Conservation (phyloP, 78 protist species). For the Pelomyxa schiedti region DNA sequence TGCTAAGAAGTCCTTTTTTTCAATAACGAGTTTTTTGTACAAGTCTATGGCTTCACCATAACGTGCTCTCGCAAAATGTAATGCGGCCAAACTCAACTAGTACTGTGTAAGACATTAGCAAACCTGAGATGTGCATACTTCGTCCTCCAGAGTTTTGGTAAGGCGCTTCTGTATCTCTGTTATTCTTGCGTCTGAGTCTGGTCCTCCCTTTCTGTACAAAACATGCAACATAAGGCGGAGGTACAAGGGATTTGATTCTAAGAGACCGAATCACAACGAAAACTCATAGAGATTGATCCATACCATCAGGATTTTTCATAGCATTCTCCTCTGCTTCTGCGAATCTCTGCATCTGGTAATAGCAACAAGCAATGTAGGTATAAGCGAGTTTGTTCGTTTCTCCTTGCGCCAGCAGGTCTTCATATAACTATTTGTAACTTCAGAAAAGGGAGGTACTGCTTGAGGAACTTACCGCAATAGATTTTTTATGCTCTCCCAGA, state of each 20-base stretch:
- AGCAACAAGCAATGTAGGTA: slow-evolving; percentile 18
- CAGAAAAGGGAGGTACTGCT: neutral
- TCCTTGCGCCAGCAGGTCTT: neutral
- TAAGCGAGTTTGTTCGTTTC: neutral
- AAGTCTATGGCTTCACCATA: slow-evolving; percentile 68
- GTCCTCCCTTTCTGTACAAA: too few species aligned
- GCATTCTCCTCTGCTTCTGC: slow-evolving; percentile 40
- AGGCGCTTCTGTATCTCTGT: neutral
- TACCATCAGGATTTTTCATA: neutral
- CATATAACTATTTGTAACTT: neutral
- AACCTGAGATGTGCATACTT: neutral
- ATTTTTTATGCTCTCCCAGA: slow-evolving; percentile 48
- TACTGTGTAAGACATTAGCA: neutral
- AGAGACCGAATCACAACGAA: slow-evolving; percentile 10
- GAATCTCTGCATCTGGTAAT: slow-evolving; percentile 21
- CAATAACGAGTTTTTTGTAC: slow-evolving; percentile 57
- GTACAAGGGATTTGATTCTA: neutral
- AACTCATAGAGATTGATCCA: too few species aligned
- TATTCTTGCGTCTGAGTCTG: neutral
- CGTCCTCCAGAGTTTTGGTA: neutral
- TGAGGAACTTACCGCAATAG: slow-evolving; percentile 4
- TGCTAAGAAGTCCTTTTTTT: slow-evolving; percentile 41
- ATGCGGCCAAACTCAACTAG: slow-evolving; percentile 55
- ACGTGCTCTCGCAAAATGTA: slow-evolving; percentile 57
- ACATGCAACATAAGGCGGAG: too few species aligned